Conservation (phyloP, 2,329 filamentous ascomycete species). For the Fonsecaea pedrosoi region DNA sequence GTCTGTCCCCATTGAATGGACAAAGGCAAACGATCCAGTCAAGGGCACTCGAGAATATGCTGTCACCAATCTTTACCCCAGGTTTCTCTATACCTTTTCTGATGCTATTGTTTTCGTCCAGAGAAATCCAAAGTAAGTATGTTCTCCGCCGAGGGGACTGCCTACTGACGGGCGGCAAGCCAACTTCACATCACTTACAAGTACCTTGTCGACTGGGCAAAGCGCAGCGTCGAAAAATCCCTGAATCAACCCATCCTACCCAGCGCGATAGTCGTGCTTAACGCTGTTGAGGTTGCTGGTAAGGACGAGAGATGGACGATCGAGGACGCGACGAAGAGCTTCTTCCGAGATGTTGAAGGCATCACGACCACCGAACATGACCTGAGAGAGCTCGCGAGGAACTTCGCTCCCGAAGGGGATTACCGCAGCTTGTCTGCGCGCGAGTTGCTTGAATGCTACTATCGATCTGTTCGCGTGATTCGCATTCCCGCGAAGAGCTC, state of each 20-base stretch:
- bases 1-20: conserved; percentile 1
- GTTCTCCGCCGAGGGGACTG: conserved; percentile 7
- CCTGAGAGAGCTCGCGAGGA: conserved; percentile 41
- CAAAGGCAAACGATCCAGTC: conserved; percentile 1
- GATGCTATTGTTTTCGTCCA: conserved; percentile 56
- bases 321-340: conserved; percentile 48
- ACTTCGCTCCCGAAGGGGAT: conserved; percentile 41
- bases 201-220: conserved; percentile 58
- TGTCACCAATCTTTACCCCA: conserved; percentile 53
- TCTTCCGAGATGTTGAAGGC: conserved; percentile 47
- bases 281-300: conserved; percentile 52
- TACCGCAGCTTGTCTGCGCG: conserved; percentile 53
- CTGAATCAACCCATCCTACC: conserved; percentile 63
- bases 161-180: neutral
- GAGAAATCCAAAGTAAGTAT: conserved; percentile 46
- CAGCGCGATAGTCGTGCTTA: conserved; percentile 62
- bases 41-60: conserved; percentile 46
- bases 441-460: conserved; percentile 59
- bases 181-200: conserved; percentile 7
- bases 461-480: conserved; percentile 57
- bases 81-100: conserved; percentile 56
- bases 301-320: conserved; percentile 53
- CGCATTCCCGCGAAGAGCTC: conserved; percentile 55
- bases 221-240: conserved; percentile 59
- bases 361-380: neutral